These are phyloP conservation scores for Aspergillus baeticus DNA, from an alignment of 495 filamentous ascomycete genomes.

Conservation along the genomic window DNA sequence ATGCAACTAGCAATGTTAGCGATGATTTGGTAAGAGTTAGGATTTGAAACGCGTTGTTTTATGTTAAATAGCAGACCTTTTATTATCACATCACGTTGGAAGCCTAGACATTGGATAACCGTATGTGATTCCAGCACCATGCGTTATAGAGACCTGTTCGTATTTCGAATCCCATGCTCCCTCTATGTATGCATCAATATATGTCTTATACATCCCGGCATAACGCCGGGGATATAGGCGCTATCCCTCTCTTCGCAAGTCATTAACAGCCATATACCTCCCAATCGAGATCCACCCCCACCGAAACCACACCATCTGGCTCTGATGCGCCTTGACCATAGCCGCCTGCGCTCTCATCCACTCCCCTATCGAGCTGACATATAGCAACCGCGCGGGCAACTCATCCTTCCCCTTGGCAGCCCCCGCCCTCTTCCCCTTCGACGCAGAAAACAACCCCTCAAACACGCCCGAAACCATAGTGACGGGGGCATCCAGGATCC, in stretches of 20 bases:
- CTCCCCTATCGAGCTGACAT: conserved; percentile 61
- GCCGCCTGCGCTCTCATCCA: conserved; percentile 72
- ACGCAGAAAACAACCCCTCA: conserved; percentile 33
- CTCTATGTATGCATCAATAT: neutral
- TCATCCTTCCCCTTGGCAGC: conserved; percentile 29
- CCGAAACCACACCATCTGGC: conserved; percentile 98
- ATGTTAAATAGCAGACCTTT: no score
- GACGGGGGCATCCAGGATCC: conserved; percentile 67
- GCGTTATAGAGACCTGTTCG: no score
- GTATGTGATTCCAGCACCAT: no score
- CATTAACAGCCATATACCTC: conserved; percentile 95
- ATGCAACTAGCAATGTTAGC: no score
- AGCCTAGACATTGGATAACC: no score
- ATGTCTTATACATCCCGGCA: neutral
- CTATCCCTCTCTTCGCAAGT: conserved; percentile 65
- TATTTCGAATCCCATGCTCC: neutral
- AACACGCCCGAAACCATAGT: conserved; percentile 54
- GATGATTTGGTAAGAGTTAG: no score
- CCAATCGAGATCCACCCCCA: conserved; percentile 93
- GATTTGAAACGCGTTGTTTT: no score
- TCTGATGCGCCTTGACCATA: conserved; percentile 85
- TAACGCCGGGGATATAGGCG: no score
- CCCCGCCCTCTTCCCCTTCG: conserved; percentile 24
- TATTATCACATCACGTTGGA: no score
- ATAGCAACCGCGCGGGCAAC: conserved; percentile 58